phyloP scores from a whole-genome alignment of 75 land plant species.

The Selaginella moellendorffii region DNA sequence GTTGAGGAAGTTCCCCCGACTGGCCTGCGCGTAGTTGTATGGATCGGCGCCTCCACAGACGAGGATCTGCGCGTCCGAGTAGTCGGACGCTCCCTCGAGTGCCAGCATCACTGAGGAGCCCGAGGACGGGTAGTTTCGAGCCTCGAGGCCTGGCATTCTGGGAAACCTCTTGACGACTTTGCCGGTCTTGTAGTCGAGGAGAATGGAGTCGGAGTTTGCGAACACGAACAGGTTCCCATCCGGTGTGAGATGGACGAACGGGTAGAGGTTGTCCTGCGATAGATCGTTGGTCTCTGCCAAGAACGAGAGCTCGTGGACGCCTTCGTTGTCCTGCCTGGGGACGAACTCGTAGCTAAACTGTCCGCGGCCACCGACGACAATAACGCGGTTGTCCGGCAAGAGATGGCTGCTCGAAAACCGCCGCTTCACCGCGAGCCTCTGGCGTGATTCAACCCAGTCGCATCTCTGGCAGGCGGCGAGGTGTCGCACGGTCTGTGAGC shows the following conservation, averaged over 20 bases:
- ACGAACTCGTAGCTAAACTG: conserved; percentile 10
- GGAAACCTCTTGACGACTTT: conserved; percentile 22
- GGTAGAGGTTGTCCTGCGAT: background rate
- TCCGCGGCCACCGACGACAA: background rate
- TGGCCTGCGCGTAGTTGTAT: background rate
- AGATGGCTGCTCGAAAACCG: background rate
- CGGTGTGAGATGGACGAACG: background rate
- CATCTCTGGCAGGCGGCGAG: conserved; percentile 20
- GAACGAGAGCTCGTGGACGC: background rate
- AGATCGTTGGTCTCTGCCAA: background rate
- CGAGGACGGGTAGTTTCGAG: conserved; percentile 20
- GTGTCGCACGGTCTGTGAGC: conserved; percentile 19
- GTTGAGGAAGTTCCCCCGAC: background rate
- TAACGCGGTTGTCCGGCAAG: conserved; percentile 7
- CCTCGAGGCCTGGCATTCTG: conserved; percentile 16
- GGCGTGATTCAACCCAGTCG: conserved; percentile 24
- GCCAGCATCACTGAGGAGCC: conserved; percentile 25
- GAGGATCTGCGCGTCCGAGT: conserved; percentile 13
- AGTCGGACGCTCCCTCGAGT: conserved; percentile 4
- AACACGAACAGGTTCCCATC: conserved; percentile 7
- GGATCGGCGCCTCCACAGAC: conserved; percentile 18
- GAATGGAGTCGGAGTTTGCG: conserved; percentile 5
- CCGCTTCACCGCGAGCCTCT: conserved; percentile 5
- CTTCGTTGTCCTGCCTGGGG: background rate
- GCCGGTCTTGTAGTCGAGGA: background rate